Evolutionary conservation across 192 early-diverging fungal species (phyloP).

Genomic region (Umbelopsis sp.): DNA sequence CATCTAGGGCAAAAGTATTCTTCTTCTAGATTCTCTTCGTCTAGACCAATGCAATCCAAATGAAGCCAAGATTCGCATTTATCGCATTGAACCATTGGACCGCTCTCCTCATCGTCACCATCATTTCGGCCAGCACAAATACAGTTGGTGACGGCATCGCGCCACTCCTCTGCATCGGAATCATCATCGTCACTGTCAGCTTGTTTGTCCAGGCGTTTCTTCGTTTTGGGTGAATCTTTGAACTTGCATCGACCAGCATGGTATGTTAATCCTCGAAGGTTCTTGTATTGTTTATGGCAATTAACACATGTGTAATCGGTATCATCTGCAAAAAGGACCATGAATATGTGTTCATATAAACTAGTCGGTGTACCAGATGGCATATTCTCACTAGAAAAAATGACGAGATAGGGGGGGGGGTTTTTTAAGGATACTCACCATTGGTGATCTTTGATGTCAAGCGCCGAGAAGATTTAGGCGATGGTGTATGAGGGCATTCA

Average conservation of each 20-base stretch:
- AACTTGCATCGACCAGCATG: not conserved
- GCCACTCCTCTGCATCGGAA: not conserved
- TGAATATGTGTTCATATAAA: no score
- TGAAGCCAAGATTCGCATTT: constrained; percentile 69
- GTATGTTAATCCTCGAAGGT: not conserved
- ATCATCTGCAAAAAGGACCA: not conserved
- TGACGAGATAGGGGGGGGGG: not conserved
- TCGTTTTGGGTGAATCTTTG: not conserved
- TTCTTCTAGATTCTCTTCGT: constrained; percentile 53
- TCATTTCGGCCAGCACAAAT: constrained; percentile 29
- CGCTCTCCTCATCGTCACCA: constrained; percentile 9
- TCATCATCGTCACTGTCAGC: not conserved
- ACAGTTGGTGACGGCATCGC: constrained; percentile 43
- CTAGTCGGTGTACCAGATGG: no score
- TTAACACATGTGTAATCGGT: not conserved
- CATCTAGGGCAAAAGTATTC: constrained; percentile 65
- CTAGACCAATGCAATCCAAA: constrained; percentile 62
- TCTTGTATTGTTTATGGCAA: not conserved
- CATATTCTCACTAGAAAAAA: no score
- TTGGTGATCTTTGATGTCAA: not conserved
- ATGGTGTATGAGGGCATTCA: not conserved
- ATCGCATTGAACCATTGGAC: constrained; percentile 73
- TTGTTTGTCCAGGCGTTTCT: not conserved
- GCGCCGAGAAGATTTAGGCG: not conserved
- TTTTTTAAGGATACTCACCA: not conserved